Evolutionary conservation across 2,329 filamentous ascomycete genomes (phyloP).

Genomic region (Ophiobolus disseminans): DNA sequence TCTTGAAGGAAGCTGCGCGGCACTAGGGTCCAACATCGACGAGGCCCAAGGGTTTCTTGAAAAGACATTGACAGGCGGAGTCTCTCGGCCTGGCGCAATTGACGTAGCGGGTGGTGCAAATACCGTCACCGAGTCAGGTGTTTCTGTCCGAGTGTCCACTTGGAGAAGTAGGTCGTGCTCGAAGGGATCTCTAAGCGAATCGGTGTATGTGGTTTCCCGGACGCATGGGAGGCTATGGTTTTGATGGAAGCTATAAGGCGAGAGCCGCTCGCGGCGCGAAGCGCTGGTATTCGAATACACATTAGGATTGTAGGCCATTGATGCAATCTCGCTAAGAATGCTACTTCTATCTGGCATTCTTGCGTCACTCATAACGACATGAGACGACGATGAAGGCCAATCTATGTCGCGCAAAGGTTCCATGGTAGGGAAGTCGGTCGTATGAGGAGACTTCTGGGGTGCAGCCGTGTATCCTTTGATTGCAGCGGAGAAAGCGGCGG

Average conservation of each 20-base stretch:
- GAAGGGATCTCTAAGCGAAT: constrained; percentile 33
- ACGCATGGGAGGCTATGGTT: constrained; percentile 13
- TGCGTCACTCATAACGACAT: constrained; percentile 20
- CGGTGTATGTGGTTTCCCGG: constrained; percentile 16
- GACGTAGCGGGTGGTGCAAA: constrained; percentile 28
- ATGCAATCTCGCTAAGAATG: constrained; percentile 23
- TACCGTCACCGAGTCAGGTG: constrained; percentile 36
- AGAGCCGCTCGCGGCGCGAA: constrained; percentile 29
- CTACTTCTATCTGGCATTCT: constrained; percentile 11
- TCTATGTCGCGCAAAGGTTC: constrained; percentile 16
- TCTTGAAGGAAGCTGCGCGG: background rate
- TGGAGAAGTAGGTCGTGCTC: constrained; percentile 41
- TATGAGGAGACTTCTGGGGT: constrained; percentile 8
- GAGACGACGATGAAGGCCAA: constrained; percentile 29
- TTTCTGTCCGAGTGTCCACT: constrained; percentile 36
- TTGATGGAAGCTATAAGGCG: constrained; percentile 23
- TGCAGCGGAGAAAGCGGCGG: constrained; percentile 17
- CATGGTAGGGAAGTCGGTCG: background rate
- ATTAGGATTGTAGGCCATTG: constrained; percentile 22
- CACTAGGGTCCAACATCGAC: background rate
- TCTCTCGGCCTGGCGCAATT: background rate
- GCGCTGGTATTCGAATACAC: constrained; percentile 23
- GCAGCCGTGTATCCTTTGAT: constrained; percentile 17
- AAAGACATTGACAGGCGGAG: background rate
- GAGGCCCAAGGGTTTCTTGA: constrained; percentile 2